These are phyloP conservation scores for Chalciporus piperatus DNA, from an alignment of 768 basidiomycete species.

Conservation along the genomic window DNA sequence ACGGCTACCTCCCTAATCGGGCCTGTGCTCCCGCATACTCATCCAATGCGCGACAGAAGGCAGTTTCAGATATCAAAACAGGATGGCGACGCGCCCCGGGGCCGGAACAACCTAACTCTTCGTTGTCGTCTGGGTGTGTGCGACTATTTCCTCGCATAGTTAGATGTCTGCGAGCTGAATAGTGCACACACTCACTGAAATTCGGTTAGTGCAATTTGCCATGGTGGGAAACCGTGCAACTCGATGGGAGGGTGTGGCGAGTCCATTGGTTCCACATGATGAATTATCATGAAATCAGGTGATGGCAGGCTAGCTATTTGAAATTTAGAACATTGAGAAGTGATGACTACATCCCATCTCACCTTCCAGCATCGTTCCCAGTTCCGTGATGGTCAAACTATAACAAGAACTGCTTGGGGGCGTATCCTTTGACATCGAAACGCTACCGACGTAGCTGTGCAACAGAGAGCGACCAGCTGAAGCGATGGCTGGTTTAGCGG, in stretches of 20 bases:
- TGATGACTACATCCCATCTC: slow-evolving; percentile 12
- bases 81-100: neutral
- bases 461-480: slow-evolving; percentile 48
- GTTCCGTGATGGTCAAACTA: slow-evolving; percentile 40
- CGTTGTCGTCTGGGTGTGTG: slow-evolving; percentile 18
- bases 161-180: slow-evolving; percentile 1
- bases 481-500: slow-evolving; percentile 66
- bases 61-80: slow-evolving; percentile 45
- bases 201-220: slow-evolving; percentile 82
- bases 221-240: slow-evolving; percentile 76
- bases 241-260: slow-evolving; percentile 50
- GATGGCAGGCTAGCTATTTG: slow-evolving; percentile 52
- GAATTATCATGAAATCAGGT: slow-evolving; percentile 78
- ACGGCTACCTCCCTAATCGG: slow-evolving; percentile 67
- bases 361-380: slow-evolving; percentile 63
- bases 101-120: neutral
- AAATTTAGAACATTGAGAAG: slow-evolving; percentile 30
- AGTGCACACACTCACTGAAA: slow-evolving; percentile 54
- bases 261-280: slow-evolving; percentile 45
- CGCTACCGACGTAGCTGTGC: slow-evolving; percentile 14
- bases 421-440: neutral
- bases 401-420: slow-evolving; percentile 18
- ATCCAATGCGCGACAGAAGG: slow-evolving; percentile 70
- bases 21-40: slow-evolving; percentile 73
- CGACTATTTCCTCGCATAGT: slow-evolving; percentile 13